These are phyloP conservation scores for Mortierella sp. DNA, from an alignment of 371 early-diverging fungal species.

Conservation along the genomic window DNA sequence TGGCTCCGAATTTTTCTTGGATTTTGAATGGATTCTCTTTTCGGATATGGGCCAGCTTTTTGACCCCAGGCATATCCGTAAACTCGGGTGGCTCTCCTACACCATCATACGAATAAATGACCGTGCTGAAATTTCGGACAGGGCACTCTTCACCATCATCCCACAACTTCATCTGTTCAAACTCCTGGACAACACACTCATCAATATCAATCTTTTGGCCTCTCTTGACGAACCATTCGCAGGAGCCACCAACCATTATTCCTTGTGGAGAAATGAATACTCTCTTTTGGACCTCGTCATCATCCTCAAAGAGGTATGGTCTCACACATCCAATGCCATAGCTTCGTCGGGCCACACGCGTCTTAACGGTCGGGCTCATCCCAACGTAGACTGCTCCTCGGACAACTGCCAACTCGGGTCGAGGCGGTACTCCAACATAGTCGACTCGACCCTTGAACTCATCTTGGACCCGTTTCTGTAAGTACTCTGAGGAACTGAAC, in stretches of 20 bases:
- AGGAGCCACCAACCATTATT: conserved; percentile 53
- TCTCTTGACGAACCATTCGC: conserved; percentile 66
- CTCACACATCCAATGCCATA: too few species aligned
- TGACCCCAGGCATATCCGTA: conserved; percentile 56
- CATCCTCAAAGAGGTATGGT: conserved; percentile 64
- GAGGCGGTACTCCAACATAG: conserved; percentile 19
- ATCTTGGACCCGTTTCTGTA: conserved; percentile 51
- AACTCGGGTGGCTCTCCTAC: conserved; percentile 56
- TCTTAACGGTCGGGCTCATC: too few species aligned
- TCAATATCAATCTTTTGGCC: conserved; percentile 70
- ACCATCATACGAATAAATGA: conserved; percentile 56
- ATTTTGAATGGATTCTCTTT: conserved; percentile 44
- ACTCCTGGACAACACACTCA: conserved; percentile 59
- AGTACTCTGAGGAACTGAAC: conserved; percentile 59
- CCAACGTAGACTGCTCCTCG: too few species aligned
- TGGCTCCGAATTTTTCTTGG: conserved; percentile 35
- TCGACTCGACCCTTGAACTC: conserved; percentile 33
- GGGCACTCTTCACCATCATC: conserved; percentile 40
- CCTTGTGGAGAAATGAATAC: conserved; percentile 47
- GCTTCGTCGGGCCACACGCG: too few species aligned
- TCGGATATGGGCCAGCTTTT: conserved; percentile 57
- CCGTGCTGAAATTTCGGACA: conserved; percentile 53
- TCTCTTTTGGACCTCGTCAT: conserved; percentile 43
- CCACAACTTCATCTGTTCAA: conserved; percentile 50
- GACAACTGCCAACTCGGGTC: too few species aligned